Percentiles rank a stretch among this genome's conserved stretches.
phyloP scores from a whole-genome alignment of 73 alveolate genomes.

The Uronychia setigera region DNA sequence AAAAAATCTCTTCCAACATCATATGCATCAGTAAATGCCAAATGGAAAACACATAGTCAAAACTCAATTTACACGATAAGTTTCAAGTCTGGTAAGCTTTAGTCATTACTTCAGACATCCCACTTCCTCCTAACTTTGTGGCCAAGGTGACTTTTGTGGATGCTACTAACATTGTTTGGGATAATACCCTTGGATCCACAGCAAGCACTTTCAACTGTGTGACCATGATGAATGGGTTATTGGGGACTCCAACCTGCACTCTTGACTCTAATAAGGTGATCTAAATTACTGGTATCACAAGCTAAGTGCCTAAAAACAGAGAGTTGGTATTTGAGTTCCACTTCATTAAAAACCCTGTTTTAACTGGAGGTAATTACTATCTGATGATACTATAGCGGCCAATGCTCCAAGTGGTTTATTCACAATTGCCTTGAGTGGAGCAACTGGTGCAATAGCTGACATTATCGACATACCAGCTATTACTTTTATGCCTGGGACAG shows the following conservation, averaged over 20 bases:
- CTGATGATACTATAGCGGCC: neutral
- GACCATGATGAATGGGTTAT: neutral
- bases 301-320: neutral
- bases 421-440: neutral
- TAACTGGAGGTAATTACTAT: no score
- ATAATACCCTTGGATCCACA: neutral
- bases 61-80: neutral
- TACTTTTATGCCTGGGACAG: neutral
- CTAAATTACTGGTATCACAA: neutral
- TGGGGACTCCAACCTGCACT: neutral
- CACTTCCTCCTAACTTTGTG: neutral
- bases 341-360: neutral
- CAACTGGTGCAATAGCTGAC: neutral
- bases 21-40: neutral
- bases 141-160: neutral
- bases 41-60: neutral
- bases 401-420: neutral
- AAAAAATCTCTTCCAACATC: neutral
- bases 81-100: neutral
- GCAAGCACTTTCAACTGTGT: neutral
- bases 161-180: neutral
- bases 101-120: neutral
- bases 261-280: neutral
- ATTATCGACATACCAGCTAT: neutral
- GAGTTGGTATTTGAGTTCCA: neutral